Percentiles rank a stretch among this genome's conserved stretches.
Evolutionary conservation across 208 protist species (phyloP).

Genomic region (Herpetomonas samuelpessoai): DNA sequence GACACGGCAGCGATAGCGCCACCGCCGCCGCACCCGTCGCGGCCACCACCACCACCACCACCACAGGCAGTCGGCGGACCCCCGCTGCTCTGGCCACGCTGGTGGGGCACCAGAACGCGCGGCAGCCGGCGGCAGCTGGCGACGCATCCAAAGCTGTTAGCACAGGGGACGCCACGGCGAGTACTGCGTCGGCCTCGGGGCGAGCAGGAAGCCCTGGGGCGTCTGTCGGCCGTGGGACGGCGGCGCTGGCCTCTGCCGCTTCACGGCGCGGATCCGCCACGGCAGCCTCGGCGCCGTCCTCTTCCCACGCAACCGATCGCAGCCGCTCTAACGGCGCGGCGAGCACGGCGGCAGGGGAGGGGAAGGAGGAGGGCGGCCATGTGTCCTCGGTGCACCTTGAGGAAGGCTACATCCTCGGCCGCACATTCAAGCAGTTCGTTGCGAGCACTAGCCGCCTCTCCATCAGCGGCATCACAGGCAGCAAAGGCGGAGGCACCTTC

Average conservation of each 20-base stretch:
- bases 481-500: constrained; percentile 16
- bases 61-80: constrained; percentile 17
- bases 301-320: not conserved
- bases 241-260: not conserved
- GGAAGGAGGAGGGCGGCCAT: not conserved
- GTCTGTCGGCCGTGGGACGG: too few species aligned
- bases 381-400: constrained; percentile 25
- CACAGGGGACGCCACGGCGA: not conserved
- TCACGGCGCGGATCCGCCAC: not conserved
- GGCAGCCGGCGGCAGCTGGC: constrained; percentile 19
- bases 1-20: not conserved
- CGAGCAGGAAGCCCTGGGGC: not conserved
- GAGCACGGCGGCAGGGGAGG: not conserved
- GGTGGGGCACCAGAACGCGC: constrained; percentile 59
- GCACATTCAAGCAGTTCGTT: constrained; percentile 37
- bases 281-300: not conserved
- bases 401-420: constrained; percentile 39
- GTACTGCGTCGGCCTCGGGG: too few species aligned
- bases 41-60: constrained; percentile 3
- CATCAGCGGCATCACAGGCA: constrained; percentile 1
- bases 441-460: constrained; percentile 5
- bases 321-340: not conserved
- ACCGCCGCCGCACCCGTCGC: not conserved
- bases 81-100: constrained; percentile 44
- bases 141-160: constrained; percentile 6